These are phyloP conservation scores for Jaminaea rosea DNA, from an alignment of 1,284 basidiomycete species.

Conservation along the genomic window DNA sequence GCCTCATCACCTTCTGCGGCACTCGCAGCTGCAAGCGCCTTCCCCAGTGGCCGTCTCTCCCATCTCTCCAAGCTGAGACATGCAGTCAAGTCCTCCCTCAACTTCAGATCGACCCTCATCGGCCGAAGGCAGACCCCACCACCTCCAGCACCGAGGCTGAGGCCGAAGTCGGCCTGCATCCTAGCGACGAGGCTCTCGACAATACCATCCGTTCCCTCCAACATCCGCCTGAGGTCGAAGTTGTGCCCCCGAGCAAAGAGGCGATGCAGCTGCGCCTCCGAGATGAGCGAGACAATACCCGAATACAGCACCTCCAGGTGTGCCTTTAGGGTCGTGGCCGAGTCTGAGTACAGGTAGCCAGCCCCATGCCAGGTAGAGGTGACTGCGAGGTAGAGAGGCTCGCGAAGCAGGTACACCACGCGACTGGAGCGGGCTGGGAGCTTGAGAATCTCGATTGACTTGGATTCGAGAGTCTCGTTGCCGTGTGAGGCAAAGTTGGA, in stretches of 20 bases:
- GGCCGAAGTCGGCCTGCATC: conserved; percentile 19
- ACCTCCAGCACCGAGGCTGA: neutral
- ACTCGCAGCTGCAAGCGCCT: conserved; percentile 51
- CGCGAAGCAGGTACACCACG: conserved; percentile 73
- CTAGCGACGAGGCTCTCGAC: conserved; percentile 25
- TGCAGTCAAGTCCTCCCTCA: neutral
- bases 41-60: conserved; percentile 36
- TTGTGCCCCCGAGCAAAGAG: conserved; percentile 82
- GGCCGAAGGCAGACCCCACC: neutral
- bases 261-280: conserved; percentile 68
- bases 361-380: conserved; percentile 86
- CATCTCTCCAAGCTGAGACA: neutral
- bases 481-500: conserved; percentile 53
- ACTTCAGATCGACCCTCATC: neutral
- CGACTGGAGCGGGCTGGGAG: conserved; percentile 50
- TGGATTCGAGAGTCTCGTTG: conserved; percentile 26
- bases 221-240: conserved; percentile 75
- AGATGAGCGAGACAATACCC: conserved; percentile 81
- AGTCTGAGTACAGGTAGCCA: conserved; percentile 51
- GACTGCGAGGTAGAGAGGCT: conserved; percentile 83
- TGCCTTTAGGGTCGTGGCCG: conserved; percentile 61
- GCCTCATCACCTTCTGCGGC: neutral
- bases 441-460: conserved; percentile 10
- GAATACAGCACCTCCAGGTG: conserved; percentile 91
- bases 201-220: conserved; percentile 58